These are phyloP conservation scores for Starmerella cellae DNA, from an alignment of 805 yeast species.

Conservation along the genomic window DNA sequence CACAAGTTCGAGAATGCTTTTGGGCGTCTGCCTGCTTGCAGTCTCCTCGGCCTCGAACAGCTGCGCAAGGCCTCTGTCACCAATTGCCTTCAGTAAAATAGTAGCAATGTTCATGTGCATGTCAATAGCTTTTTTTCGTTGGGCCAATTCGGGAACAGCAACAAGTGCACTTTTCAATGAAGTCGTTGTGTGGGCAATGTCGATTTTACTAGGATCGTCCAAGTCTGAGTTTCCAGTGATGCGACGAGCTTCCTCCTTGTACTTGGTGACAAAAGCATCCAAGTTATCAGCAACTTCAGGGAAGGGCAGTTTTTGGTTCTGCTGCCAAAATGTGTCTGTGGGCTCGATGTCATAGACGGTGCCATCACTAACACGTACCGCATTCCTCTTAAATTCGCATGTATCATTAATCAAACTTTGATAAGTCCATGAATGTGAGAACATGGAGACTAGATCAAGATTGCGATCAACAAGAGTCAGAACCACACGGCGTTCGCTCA, in stretches of 20 bases:
- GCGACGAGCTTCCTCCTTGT: slow-evolving; percentile 78
- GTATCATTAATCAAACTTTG: slow-evolving; percentile 94
- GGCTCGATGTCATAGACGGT: slow-evolving; percentile 75
- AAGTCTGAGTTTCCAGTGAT: slow-evolving; percentile 66
- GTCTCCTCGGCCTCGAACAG: slow-evolving; percentile 91
- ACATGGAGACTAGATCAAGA: slow-evolving; percentile 83
- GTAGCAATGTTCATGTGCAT: slow-evolving; percentile 95
- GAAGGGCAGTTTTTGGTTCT: slow-evolving; percentile 76
- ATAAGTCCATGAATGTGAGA: slow-evolving; percentile 94
- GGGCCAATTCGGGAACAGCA: slow-evolving; percentile 81
- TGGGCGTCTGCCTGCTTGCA: slow-evolving; percentile 36
- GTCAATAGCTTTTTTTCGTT: slow-evolving; percentile 76
- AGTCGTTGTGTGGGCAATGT: slow-evolving; percentile 69
- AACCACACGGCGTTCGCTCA: slow-evolving; percentile 41
- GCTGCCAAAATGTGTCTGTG: slow-evolving; percentile 80
- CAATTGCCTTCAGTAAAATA: slow-evolving; percentile 65
- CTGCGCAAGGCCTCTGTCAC: slow-evolving; percentile 75
- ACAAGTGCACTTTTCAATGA: slow-evolving; percentile 73
- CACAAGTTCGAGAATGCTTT: slow-evolving; percentile 40
- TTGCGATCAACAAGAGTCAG: slow-evolving; percentile 75
- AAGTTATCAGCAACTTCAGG: slow-evolving; percentile 99
- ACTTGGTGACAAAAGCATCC: slow-evolving; percentile 64
- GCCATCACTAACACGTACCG: slow-evolving; percentile 45
- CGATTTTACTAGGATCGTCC: slow-evolving; percentile 42
- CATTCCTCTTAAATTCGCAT: slow-evolving; percentile 66